phyloP scores from a whole-genome alignment of 148 eudicot genomes.

The Vaccinium macrocarpon region DNA sequence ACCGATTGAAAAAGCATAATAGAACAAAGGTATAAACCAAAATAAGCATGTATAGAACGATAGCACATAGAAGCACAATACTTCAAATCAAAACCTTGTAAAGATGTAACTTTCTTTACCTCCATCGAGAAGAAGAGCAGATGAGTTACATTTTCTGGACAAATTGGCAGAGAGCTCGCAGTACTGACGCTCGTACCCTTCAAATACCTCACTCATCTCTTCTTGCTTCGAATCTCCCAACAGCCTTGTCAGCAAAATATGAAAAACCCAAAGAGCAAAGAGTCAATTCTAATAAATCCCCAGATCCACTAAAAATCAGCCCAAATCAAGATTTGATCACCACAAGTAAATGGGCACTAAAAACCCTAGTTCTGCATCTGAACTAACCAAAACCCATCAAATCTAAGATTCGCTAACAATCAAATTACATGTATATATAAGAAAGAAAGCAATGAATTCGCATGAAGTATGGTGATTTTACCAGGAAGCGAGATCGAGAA shows the following conservation, averaged over 20 bases:
- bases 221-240: not conserved
- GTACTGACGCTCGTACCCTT: slow-evolving; percentile 48
- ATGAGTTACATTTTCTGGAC: slow-evolving; percentile 32
- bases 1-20: not conserved
- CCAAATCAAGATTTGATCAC: not conserved
- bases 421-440: not conserved
- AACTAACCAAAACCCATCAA: not conserved
- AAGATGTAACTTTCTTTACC: slow-evolving; percentile 15
- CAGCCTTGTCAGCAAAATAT: not conserved
- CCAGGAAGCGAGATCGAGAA: not conserved
- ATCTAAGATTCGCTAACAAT: not conserved
- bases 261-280: not conserved
- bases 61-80: not conserved
- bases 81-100: not conserved
- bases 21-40: not conserved
- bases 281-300: not conserved
- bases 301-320: not conserved
- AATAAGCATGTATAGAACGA: not conserved
- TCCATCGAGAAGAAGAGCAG: slow-evolving; percentile 37
- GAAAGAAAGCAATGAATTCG: not conserved
- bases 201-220: slow-evolving; percentile 43
- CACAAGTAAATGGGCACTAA: not conserved
- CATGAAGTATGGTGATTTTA: not conserved
- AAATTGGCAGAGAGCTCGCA: slow-evolving; percentile 49
- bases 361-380: not conserved